phyloP scores from a whole-genome alignment of 2,329 filamentous ascomycete species.

The Aspergillus costaricaensis region DNA sequence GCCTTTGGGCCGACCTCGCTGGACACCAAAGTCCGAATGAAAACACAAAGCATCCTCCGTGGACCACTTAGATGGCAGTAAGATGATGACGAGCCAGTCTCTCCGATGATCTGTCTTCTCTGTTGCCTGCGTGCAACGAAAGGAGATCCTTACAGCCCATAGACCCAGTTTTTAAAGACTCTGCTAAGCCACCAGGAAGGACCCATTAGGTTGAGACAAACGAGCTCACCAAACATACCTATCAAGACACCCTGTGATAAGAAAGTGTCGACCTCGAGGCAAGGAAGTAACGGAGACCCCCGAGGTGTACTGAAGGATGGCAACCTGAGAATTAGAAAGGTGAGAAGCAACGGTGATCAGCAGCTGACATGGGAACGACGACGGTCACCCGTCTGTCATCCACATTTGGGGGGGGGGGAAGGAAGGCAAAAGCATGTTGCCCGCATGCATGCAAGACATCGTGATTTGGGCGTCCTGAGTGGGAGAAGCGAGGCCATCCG shows the following conservation, averaged over 20 bases:
- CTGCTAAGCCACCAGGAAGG: background rate
- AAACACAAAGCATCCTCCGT: background rate
- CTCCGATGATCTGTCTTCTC: constrained; percentile 8
- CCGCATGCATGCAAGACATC: constrained; percentile 23
- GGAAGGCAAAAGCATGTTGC: constrained; percentile 14
- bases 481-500: constrained; percentile 7
- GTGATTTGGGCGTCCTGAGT: constrained; percentile 14
- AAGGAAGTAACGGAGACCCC: background rate
- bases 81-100: constrained; percentile 1
- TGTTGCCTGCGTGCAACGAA: constrained; percentile 6
- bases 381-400: constrained; percentile 12
- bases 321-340: background rate
- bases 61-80: constrained; percentile 8
- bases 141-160: constrained; percentile 1
- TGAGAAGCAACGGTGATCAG: constrained; percentile 15
- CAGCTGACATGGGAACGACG: constrained; percentile 4
- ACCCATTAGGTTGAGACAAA: background rate
- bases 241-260: background rate
- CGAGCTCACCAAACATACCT: background rate
- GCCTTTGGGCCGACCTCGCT: constrained; percentile 1
- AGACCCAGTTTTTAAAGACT: background rate
- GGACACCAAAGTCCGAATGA: constrained; percentile 6
- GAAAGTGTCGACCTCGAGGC: background rate
- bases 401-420: background rate
- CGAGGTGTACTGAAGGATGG: background rate